These are phyloP conservation scores for Ordospora pajunii DNA, from an alignment of 371 early-diverging fungal genomes.

Conservation along the genomic window DNA sequence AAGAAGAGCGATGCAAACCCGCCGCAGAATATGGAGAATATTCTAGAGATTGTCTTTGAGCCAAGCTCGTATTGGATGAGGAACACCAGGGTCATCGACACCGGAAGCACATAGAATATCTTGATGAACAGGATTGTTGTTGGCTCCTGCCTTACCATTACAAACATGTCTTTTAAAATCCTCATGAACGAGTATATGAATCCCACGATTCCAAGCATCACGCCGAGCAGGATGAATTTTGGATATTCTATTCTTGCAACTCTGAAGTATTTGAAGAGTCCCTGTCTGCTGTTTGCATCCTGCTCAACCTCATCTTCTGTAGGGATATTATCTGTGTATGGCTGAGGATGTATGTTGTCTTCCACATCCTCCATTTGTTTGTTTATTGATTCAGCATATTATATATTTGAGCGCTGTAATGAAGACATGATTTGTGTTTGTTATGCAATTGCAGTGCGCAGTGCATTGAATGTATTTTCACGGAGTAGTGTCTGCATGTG, in stretches of 20 bases:
- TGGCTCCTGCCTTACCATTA: constrained; percentile 58
- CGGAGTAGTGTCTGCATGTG: too few species aligned
- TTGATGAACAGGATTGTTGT: constrained; percentile 59
- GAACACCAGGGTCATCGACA: constrained; percentile 48
- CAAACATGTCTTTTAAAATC: constrained; percentile 61
- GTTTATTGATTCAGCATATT: not conserved
- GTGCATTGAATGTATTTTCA: too few species aligned
- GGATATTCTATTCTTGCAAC: constrained; percentile 55
- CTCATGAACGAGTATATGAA: constrained; percentile 61
- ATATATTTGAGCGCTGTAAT: too few species aligned
- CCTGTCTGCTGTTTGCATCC: constrained; percentile 16
- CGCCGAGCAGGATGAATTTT: constrained; percentile 56
- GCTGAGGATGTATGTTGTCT: not conserved
- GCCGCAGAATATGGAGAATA: constrained; percentile 49
- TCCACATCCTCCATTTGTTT: constrained; percentile 12
- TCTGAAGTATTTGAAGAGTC: constrained; percentile 44
- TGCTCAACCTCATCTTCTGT: constrained; percentile 56
- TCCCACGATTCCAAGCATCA: constrained; percentile 58
- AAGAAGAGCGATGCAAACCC: constrained; percentile 56
- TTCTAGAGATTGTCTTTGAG: constrained; percentile 39
- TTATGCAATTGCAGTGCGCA: too few species aligned
- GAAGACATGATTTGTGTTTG: too few species aligned
- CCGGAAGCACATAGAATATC: constrained; percentile 55
- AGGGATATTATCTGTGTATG: not conserved
- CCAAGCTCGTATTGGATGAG: constrained; percentile 55